These are phyloP conservation scores for Thamnidium elegans DNA, from an alignment of 192 early-diverging fungal genomes.

Conservation along the genomic window DNA sequence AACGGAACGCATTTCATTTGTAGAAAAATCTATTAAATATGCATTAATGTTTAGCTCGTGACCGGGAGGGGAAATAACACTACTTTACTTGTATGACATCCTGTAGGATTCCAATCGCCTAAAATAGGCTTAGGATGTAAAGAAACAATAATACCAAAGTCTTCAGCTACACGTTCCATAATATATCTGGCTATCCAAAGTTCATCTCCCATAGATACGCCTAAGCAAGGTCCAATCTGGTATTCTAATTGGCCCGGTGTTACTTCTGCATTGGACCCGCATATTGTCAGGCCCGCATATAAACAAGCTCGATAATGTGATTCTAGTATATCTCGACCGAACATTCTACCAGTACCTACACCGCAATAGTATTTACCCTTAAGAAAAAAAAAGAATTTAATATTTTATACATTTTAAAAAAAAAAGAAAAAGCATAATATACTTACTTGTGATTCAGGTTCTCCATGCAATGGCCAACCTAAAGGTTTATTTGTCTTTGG, in stretches of 20 bases:
- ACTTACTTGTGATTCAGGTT: constrained; percentile 45
- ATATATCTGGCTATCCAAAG: constrained; percentile 50
- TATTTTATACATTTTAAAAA: background rate
- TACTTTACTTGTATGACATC: constrained; percentile 43
- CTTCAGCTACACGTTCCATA: constrained; percentile 48
- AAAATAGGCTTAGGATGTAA: constrained; percentile 53
- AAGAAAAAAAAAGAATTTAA: background rate
- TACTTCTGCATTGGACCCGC: constrained; percentile 52
- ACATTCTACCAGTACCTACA: constrained; percentile 44
- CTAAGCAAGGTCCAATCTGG: constrained; percentile 50
- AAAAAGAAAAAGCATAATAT: background rate
- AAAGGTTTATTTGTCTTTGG: constrained; percentile 36
- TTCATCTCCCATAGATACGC: constrained; percentile 46
- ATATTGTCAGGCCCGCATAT: constrained; percentile 49
- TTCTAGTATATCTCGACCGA: constrained; percentile 50
- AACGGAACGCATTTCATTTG: constrained; percentile 41
- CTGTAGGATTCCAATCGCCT: constrained; percentile 57
- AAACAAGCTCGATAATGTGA: constrained; percentile 53
- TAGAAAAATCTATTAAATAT: constrained; percentile 40
- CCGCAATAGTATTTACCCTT: constrained; percentile 52
- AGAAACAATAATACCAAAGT: constrained; percentile 47
- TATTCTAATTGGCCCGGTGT: constrained; percentile 54
- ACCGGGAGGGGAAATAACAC: no score
- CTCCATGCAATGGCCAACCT: constrained; percentile 53
- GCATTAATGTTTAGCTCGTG: no score